These are phyloP conservation scores for Pleurotus platypus DNA, from an alignment of 768 basidiomycete species.

Conservation along the genomic window DNA sequence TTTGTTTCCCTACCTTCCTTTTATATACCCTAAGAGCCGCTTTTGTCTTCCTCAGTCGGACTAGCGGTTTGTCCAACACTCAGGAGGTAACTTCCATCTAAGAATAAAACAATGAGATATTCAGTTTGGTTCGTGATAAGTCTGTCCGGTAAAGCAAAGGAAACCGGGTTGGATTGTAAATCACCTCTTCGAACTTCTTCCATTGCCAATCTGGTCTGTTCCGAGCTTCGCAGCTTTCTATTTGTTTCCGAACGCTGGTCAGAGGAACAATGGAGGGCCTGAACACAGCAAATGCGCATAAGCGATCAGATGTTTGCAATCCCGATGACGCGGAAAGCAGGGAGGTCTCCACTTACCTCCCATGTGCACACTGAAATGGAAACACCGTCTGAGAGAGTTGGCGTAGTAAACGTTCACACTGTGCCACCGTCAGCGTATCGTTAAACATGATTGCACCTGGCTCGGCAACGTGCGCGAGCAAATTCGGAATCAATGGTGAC, in stretches of 20 bases:
- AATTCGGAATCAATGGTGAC: conserved; percentile 6
- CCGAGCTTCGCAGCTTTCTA: conserved; percentile 3
- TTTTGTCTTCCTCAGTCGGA: not conserved
- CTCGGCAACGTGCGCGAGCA: conserved; percentile 4
- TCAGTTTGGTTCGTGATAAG: not conserved
- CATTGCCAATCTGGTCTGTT: conserved; percentile 2
- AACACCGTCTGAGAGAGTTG: conserved; percentile 70
- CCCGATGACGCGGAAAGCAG: too few relatives aligned
- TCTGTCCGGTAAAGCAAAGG: not conserved
- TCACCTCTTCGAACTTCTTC: conserved; percentile 7
- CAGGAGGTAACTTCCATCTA: conserved; percentile 8
- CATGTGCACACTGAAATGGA: conserved; percentile 97
- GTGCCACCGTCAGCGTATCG: conserved; percentile 62
- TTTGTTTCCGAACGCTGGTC: conserved; percentile 7
- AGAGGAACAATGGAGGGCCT: conserved; percentile 56
- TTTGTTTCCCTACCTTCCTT: conserved; percentile 2
- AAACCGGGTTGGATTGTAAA: conserved; percentile 7
- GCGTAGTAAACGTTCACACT: conserved; percentile 67
- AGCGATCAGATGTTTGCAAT: not conserved
- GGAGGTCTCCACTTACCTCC: conserved; percentile 45
- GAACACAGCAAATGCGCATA: not conserved
- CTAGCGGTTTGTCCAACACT: not conserved
- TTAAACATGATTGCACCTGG: conserved; percentile 98
- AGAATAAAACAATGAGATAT: not conserved
- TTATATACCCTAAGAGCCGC: not conserved